Conservation (phyloP, 805 yeast species). For the Lachancea quebecensis region DNA sequence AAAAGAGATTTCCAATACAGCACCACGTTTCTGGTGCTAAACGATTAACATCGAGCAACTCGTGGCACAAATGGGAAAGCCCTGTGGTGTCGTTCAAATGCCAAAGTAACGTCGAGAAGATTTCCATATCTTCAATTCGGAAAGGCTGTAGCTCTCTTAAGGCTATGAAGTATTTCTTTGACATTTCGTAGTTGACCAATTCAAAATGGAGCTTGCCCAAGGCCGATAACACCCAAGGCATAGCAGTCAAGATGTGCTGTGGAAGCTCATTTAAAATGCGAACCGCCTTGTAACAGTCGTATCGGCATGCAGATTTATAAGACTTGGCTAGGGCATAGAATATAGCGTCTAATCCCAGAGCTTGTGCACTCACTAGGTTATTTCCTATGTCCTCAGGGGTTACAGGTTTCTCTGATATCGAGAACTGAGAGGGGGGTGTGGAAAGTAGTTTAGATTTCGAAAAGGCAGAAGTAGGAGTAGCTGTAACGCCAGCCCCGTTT, state of each 20-base stretch:
- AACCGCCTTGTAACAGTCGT: constrained; percentile 76
- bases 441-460: constrained; percentile 15
- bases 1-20: constrained; percentile 80
- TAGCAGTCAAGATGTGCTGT: constrained; percentile 44
- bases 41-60: constrained; percentile 57
- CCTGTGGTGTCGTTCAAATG: constrained; percentile 78
- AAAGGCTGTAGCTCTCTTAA: constrained; percentile 69
- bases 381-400: constrained; percentile 3
- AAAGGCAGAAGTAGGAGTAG: constrained; percentile 3
- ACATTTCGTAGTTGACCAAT: constrained; percentile 73
- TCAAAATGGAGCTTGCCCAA: constrained; percentile 82
- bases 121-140: constrained; percentile 82
- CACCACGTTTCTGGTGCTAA: constrained; percentile 86
- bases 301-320: constrained; percentile 52
- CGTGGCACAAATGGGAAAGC: constrained; percentile 76
- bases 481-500: constrained; percentile 4
- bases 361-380: not conserved
- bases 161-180: constrained; percentile 54
- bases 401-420: constrained; percentile 8
- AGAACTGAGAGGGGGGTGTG: constrained; percentile 26
- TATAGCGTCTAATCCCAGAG: constrained; percentile 25
- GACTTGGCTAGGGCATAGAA: constrained; percentile 53
- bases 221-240: constrained; percentile 83
- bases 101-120: constrained; percentile 86
- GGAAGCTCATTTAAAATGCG: constrained; percentile 60